These are phyloP conservation scores for Patellifolia procumbens DNA, from an alignment of 179 eudicot genomes.

Conservation along the genomic window DNA sequence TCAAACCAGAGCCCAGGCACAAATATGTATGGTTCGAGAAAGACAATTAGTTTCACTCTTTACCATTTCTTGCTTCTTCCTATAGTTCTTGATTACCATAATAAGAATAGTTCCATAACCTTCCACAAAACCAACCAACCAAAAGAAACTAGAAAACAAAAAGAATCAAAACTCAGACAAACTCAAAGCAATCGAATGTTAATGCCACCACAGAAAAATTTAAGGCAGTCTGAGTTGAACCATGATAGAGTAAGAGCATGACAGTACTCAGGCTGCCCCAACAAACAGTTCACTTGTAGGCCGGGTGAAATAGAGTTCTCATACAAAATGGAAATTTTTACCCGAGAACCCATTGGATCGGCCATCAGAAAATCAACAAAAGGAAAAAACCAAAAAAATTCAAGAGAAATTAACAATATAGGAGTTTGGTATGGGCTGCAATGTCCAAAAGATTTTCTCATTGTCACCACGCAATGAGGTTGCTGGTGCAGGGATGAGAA, in stretches of 20 bases:
- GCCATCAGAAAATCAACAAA: neutral
- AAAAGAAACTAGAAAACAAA: neutral
- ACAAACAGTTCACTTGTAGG: slow-evolving; percentile 11
- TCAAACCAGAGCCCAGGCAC: too few species aligned
- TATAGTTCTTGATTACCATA: neutral
- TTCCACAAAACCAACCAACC: neutral
- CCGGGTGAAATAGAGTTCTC: slow-evolving; percentile 14
- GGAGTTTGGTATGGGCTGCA: neutral
- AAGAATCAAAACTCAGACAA: too few species aligned
- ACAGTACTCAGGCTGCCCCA: neutral
- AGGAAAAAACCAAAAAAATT: neutral
- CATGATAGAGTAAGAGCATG: neutral
- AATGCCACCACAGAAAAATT: neutral
- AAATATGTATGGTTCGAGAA: neutral
- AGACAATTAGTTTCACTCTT: neutral
- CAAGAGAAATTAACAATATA: neutral
- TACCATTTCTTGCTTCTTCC: neutral
- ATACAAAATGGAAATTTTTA: neutral
- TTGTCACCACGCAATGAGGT: neutral
- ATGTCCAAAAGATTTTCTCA: neutral
- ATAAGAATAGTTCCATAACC: neutral
- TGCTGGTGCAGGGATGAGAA: neutral
- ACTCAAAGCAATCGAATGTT: neutral
- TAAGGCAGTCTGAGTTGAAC: neutral
- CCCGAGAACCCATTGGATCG: neutral